Conservation (phyloP, 139 green algal genomes). For the Klebsormidium nitens region DNA sequence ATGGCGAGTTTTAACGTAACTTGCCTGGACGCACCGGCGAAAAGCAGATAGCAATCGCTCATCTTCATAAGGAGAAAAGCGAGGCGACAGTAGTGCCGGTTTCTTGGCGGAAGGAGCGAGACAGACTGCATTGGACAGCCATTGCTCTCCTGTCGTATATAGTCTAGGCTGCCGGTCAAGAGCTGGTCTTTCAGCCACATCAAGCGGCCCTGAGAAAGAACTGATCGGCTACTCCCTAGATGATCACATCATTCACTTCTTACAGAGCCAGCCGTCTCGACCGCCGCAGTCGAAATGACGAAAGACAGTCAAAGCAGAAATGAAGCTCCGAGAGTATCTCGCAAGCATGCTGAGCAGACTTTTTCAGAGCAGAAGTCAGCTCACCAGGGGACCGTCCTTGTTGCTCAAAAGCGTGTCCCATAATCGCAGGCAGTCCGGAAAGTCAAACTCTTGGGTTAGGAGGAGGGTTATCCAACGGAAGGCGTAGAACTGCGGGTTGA, state of each 20-base stretch:
- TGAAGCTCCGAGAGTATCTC: neutral
- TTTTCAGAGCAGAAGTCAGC: constrained; percentile 9
- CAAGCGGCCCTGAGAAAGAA: too few relatives aligned
- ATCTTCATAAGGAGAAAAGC: too few relatives aligned
- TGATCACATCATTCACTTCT: neutral
- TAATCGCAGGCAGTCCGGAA: constrained; percentile 68
- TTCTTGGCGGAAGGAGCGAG: neutral
- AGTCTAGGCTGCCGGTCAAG: too few relatives aligned
- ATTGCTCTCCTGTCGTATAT: too few relatives aligned
- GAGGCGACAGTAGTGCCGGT: neutral
- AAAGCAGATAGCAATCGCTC: too few relatives aligned
- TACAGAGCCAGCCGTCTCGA: neutral
- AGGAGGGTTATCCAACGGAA: constrained; percentile 94
- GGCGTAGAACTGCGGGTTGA: constrained; percentile 87
- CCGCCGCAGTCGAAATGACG: neutral
- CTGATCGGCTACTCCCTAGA: too few relatives aligned
- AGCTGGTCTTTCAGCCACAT: too few relatives aligned
- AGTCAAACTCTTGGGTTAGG: constrained; percentile 80
- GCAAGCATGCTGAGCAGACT: neutral
- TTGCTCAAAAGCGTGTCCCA: constrained; percentile 59
- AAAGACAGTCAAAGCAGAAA: neutral
- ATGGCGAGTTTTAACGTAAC: neutral
- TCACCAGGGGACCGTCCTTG: constrained; percentile 18
- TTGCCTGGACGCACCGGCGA: too few relatives aligned
- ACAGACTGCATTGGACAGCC: too few relatives aligned